Evolutionary conservation across 768 basidiomycete genomes (phyloP), one percentile per base, ranked within the genome.

Genomic region (Pisolithus orientalis): DNA sequence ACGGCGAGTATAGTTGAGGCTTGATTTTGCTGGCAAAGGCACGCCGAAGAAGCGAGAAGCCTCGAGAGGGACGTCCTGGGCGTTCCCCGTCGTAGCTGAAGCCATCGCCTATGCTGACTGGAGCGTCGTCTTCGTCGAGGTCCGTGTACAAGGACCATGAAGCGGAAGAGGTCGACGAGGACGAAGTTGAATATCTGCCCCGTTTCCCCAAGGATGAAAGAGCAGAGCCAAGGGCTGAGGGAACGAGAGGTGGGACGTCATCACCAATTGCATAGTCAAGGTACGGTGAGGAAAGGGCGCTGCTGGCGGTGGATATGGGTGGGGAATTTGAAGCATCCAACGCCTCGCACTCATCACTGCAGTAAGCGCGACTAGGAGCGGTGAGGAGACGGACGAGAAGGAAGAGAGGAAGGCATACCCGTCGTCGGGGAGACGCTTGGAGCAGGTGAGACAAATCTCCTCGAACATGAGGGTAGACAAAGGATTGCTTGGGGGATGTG

Each of bases 391-490:
- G 40, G 47, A 55, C 50, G 39, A 32, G 11, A 43, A 51, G 34
- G 53, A 28, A 49, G 47, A 56, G 58, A 57, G 49, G 57, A 45
- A 53, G 50, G 70, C 77, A 57, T 74, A 86, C 84, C 78, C 79
- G 66, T 83, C 80, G 67, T 78, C 80, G 56, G 67, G 65, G 59
- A 87, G 75, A 50, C 79, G 79, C 67, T 78, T 82, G 49, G 85
- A 84, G 64, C 87, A 90, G 49, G 77, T 72, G 52, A 90, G 76
- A 65, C 87, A 90, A 61, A 83, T 75, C 74, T 88, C 86, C 77
- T 87, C 83, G 68, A 86, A 88, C 87, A 89, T 90, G 60, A 59
- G 62, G 52, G 49, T 39, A 38, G 27, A 54, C 24, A 37, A 40
- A 44, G 25, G 38, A 14, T 34, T 34, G 14, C 34, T 34, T 34